Evolutionary conservation across 208 protist genomes (phyloP).

Genomic region (Trypanosomatidae sp.): DNA sequence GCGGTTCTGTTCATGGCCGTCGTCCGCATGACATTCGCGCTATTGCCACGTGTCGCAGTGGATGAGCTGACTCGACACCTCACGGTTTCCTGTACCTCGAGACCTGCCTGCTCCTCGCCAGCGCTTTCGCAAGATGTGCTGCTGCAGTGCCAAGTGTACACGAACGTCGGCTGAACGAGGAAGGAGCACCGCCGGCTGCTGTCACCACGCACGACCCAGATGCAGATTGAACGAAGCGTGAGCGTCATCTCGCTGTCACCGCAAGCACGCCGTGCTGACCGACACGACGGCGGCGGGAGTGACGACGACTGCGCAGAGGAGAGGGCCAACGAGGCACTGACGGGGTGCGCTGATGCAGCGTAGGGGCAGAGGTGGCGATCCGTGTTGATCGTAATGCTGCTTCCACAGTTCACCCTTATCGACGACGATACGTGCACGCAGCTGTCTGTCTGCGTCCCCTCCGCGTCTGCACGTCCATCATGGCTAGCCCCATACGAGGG

Average conservation of each 20-base stretch:
- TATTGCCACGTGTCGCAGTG: not conserved
- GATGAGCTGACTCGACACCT: constrained; percentile 11
- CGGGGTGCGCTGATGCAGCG: not conserved
- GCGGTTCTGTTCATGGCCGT: not conserved
- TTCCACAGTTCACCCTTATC: not conserved
- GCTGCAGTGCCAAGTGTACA: constrained; percentile 25
- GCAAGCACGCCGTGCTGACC: not conserved
- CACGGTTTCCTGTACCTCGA: constrained; percentile 30
- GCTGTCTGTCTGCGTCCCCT: not conserved
- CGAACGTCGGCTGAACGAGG: constrained; percentile 15
- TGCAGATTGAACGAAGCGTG: constrained; percentile 17
- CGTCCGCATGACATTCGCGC: not conserved
- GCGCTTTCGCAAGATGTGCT: constrained; percentile 15
- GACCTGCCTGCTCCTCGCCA: constrained; percentile 17
- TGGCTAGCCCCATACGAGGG: not conserved
- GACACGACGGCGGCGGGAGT: not conserved
- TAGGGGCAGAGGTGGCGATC: not conserved
- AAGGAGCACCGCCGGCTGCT: constrained; percentile 22
- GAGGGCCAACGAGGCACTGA: not conserved
- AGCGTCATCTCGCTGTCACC: constrained; percentile 17
- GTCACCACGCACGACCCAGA: constrained; percentile 33
- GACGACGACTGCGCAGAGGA: not conserved
- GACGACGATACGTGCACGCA: not conserved
- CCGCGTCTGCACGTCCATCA: not conserved
- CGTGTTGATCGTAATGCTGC: not conserved